Conservation (phyloP, 208 protist genomes). For the Trypanosoma rangeli region DNA sequence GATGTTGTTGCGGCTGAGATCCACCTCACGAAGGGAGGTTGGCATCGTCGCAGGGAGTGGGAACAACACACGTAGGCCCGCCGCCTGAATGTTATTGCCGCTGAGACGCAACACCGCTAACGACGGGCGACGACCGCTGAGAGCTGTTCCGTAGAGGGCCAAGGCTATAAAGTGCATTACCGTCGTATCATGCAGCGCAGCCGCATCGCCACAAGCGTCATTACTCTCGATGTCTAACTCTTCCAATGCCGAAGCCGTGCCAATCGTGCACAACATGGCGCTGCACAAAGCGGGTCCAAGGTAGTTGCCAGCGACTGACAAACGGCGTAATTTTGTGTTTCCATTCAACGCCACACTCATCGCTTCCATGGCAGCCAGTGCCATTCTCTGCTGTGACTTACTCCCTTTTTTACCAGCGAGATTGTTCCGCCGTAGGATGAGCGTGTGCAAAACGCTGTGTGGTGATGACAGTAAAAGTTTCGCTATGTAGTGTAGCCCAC, state of each 20-base stretch:
- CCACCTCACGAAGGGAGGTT: slow-evolving; percentile 48
- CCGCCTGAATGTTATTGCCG: slow-evolving; percentile 65
- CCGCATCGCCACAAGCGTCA: slow-evolving; percentile 70
- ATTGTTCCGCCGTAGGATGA: slow-evolving; percentile 53
- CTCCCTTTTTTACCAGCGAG: slow-evolving; percentile 34
- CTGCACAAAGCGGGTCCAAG: slow-evolving; percentile 63
- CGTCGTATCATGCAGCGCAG: slow-evolving; percentile 42
- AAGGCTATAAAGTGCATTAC: slow-evolving; percentile 44
- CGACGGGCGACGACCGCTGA: slow-evolving; percentile 19
- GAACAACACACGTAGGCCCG: slow-evolving; percentile 51
- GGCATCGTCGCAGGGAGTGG: slow-evolving; percentile 28
- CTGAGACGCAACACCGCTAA: slow-evolving; percentile 45
- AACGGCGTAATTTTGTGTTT: slow-evolving; percentile 50
- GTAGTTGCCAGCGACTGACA: slow-evolving; percentile 74
- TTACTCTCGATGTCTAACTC: slow-evolving; percentile 79
- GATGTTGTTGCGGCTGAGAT: slow-evolving; percentile 70
- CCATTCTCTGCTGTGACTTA: slow-evolving; percentile 35
- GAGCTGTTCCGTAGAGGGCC: slow-evolving; percentile 37
- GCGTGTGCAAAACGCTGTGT: slow-evolving; percentile 51
- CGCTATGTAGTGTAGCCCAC: slow-evolving; percentile 69
- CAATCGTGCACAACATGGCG: slow-evolving; percentile 53
- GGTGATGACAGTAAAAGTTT: slow-evolving; percentile 48
- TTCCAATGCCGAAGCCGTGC: slow-evolving; percentile 41
- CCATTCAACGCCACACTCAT: slow-evolving; percentile 51
- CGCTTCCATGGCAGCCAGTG: slow-evolving; percentile 41